These are phyloP conservation scores for Colletotrichum sp. DNA, from an alignment of 2,329 filamentous ascomycete species.

Conservation along the genomic window DNA sequence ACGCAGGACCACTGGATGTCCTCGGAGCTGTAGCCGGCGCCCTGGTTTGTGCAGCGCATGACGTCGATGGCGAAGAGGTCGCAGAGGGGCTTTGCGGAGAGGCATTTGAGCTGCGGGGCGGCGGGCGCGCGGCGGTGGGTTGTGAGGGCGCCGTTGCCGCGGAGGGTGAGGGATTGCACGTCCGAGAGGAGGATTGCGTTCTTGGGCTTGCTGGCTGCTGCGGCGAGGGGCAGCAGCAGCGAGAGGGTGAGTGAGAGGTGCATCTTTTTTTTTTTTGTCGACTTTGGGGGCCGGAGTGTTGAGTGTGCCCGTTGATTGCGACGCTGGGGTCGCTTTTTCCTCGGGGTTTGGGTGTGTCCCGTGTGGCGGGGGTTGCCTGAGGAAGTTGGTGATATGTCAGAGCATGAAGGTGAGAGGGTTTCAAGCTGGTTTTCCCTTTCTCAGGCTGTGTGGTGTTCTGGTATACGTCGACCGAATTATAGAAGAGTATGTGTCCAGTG, in stretches of 20 bases:
- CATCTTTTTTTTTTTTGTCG: slow-evolving; percentile 28
- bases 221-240: slow-evolving; percentile 19
- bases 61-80: slow-evolving; percentile 75
- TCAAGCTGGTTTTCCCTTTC: neutral
- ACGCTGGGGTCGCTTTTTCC: neutral
- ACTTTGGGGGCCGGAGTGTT: neutral
- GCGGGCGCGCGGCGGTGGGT: slow-evolving; percentile 77
- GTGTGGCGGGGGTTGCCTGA: neutral
- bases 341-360: neutral
- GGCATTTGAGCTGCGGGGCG: slow-evolving; percentile 80
- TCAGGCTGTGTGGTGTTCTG: neutral
- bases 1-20: slow-evolving; percentile 93
- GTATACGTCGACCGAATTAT: neutral
- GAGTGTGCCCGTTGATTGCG: neutral
- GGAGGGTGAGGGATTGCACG: slow-evolving; percentile 81
- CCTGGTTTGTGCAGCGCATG: slow-evolving; percentile 90
- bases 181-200: slow-evolving; percentile 63
- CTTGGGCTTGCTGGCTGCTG: slow-evolving; percentile 36
- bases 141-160: slow-evolving; percentile 67
- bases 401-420: neutral
- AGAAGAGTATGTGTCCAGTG: neutral
- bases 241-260: slow-evolving; percentile 26
- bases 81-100: slow-evolving; percentile 69
- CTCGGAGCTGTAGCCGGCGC: slow-evolving; percentile 77
- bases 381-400: neutral